Base-by-base conservation (phyloP, 257 asterid species). In the Solanum phureja region DNA sequence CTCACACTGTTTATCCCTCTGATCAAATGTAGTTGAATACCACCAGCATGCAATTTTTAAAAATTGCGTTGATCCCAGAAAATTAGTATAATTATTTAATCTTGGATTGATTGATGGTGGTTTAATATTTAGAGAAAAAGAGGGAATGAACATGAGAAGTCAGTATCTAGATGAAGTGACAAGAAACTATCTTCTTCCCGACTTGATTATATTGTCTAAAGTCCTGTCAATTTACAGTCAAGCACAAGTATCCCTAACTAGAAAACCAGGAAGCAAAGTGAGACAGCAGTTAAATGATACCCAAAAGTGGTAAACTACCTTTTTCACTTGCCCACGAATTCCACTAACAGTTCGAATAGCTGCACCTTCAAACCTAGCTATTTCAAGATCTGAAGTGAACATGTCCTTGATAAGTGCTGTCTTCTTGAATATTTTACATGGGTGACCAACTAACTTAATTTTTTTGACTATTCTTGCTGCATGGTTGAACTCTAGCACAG, bases 351-450 rank as follows among this genome's bases (percentile, higher is more conserved):
- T 97, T 82, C 94, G 96, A 74, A 97, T 87, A 86, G 98, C 95
- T 42, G 99, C 99, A 86, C 99, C 99, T 93, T 97, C 96, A 90
- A 95, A 97, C 93, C 98, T 95, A 89, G 99, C 99, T 90, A 97
- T 92, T 92, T 97, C 99, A 89, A 97, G 99, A 93, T 94, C 98
- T n/a, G 99, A 95, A 85, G 99, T 97, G 91, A 95, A 97, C 99
- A 97, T 95, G 87, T 94, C 98, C 93, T 94, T 91, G 79, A 97
- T 94, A 89, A 97, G 94, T 88, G 99, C 99, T 23, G 99, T 95
- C 91, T 97, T 97, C 94, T 96, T 97, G 91, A 93, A 94, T 89
- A 97, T 95, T 92, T 94, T 94, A 89, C 99, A 92, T 83, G 99
- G 96, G 89, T 94, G 40, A 88, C 99, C 99, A 90, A 95, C 98